phyloP scores from a whole-genome alignment of 192 early-diverging fungal genomes.

The Coemansia sp. region DNA sequence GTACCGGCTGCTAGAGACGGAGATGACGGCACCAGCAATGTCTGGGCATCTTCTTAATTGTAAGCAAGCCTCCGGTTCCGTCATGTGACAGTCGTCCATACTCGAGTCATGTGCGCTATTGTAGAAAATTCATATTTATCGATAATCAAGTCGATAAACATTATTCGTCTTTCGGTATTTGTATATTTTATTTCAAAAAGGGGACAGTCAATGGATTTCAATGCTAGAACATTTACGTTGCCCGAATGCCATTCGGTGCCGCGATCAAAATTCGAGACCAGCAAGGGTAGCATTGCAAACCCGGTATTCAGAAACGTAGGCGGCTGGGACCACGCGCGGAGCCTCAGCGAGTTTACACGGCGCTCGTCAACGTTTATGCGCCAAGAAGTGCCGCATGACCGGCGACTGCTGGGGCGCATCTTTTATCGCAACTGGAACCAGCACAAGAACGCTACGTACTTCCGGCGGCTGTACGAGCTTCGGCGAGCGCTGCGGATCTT shows the following conservation, averaged over 20 bases:
- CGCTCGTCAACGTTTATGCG: not conserved
- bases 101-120: not conserved
- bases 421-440: slow-evolving; percentile 51
- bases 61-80: not conserved
- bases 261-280: slow-evolving; percentile 24
- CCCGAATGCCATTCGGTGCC: slow-evolving; percentile 41
- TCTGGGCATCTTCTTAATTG: not conserved
- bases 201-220: not conserved
- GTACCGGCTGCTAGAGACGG: not conserved
- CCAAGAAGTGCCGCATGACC: slow-evolving; percentile 26
- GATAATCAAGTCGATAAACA: not conserved
- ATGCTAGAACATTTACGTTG: not conserved
- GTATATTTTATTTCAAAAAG: not conserved
- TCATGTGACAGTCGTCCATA: not conserved
- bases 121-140: not conserved
- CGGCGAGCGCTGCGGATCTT: slow-evolving; percentile 29
- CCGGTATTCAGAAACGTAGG: slow-evolving; percentile 38
- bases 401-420: slow-evolving; percentile 23
- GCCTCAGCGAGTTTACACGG: slow-evolving; percentile 5
- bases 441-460: slow-evolving; percentile 26
- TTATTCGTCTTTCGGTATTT: not conserved
- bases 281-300: slow-evolving; percentile 14
- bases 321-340: slow-evolving; percentile 17
- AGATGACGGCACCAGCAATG: not conserved
- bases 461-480: slow-evolving; percentile 27